Percentiles rank a stretch among this genome's conserved stretches.
phyloP scores from a whole-genome alignment of 192 early-diverging fungal species.

The Entomortierella beljakovae region DNA sequence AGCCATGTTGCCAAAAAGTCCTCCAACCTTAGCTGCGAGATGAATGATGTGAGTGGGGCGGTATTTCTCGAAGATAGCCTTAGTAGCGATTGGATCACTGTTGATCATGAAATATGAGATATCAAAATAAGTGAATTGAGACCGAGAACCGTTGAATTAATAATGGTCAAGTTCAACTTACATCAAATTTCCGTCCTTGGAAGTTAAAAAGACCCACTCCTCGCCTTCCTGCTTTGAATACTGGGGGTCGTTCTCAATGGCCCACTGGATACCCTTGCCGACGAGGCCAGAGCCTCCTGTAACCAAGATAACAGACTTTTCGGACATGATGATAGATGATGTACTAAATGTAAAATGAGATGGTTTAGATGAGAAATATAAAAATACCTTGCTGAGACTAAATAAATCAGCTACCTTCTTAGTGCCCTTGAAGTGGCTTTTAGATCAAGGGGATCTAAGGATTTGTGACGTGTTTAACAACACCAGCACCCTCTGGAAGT shows the following conservation, averaged over 20 bases:
- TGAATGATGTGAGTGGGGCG: constrained; percentile 86
- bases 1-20: constrained; percentile 86
- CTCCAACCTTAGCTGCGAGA: constrained; percentile 78
- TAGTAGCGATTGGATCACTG: constrained; percentile 71
- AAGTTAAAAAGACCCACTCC: constrained; percentile 78
- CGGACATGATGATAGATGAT: constrained; percentile 35
- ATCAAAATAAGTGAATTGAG: background rate
- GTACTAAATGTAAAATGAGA: constrained; percentile 3
- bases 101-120: background rate
- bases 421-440: no score
- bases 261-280: constrained; percentile 79
- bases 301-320: constrained; percentile 73
- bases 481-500: no score
- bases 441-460: no score
- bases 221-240: constrained; percentile 72
- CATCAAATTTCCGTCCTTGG: constrained; percentile 85
- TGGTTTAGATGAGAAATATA: constrained; percentile 2
- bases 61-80: constrained; percentile 79
- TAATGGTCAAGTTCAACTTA: constrained; percentile 33
- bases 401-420: no score
- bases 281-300: constrained; percentile 85
- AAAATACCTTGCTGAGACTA: constrained; percentile 7
- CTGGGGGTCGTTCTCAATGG: constrained; percentile 68
- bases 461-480: no score
- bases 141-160: background rate